Conservation (phyloP, 2,329 filamentous ascomycete species). For the Xylariaceae sp. region DNA sequence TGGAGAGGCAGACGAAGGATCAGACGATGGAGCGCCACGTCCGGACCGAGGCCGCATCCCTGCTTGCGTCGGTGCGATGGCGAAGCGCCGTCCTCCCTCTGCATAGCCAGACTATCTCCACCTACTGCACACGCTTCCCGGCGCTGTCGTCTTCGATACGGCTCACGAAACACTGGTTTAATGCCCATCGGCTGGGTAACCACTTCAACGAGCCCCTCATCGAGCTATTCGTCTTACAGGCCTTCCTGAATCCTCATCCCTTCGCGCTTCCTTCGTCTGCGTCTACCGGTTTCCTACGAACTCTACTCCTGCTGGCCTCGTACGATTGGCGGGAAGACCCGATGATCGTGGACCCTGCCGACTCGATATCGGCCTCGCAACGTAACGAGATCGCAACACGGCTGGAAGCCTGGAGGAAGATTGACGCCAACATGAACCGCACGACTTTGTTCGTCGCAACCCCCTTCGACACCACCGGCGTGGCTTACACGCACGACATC, state of each 20-base stretch:
- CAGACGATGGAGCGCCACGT: conserved; percentile 59
- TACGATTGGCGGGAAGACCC: conserved; percentile 92
- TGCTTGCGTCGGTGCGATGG: conserved; percentile 66
- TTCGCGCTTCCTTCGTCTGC: conserved; percentile 73
- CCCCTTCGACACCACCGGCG: conserved; percentile 69
- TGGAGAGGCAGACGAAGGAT: conserved; percentile 74
- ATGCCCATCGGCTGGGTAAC: conserved; percentile 53
- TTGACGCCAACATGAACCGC: conserved; percentile 83
- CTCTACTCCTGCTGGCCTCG: conserved; percentile 69
- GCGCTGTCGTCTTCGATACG: conserved; percentile 78
- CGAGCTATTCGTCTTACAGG: conserved; percentile 72
- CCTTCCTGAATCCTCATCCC: conserved; percentile 76
- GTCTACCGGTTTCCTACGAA: conserved; percentile 74
- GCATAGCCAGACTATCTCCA: conserved; percentile 76
- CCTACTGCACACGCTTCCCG: conserved; percentile 73
- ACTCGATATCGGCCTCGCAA: conserved; percentile 56
- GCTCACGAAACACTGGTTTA: conserved; percentile 85
- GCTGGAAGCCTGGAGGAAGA: conserved; percentile 78
- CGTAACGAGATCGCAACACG: conserved; percentile 60
- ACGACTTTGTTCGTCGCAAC: conserved; percentile 77
- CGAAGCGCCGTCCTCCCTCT: conserved; percentile 67
- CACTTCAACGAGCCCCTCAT: conserved; percentile 77
- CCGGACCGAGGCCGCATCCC: conserved; percentile 63
- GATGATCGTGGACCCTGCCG: conserved; percentile 70
- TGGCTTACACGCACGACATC: conserved; percentile 72